Evolutionary conservation across 2,329 filamentous ascomycete genomes (phyloP).

Genomic region (Hansfordia pulvinata): DNA sequence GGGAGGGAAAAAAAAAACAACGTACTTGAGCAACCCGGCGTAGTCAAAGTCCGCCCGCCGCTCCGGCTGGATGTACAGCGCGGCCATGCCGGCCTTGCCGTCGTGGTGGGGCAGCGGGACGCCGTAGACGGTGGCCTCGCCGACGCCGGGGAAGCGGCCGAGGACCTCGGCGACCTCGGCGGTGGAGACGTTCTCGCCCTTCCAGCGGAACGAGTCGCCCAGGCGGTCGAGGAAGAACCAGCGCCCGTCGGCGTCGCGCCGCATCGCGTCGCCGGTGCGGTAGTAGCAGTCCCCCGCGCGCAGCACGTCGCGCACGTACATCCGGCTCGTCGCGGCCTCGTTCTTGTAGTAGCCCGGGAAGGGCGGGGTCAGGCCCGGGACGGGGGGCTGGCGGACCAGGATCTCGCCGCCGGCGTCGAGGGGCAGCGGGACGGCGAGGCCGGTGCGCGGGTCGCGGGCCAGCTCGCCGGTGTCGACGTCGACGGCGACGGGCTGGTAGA

Average conservation of each 20-base stretch:
- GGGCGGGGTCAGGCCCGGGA: conserved; percentile 35
- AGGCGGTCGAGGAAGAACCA: conserved; percentile 58
- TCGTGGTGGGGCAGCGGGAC: conserved; percentile 52
- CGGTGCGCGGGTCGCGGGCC: conserved; percentile 49
- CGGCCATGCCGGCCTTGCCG: conserved; percentile 52
- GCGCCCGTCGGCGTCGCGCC: conserved; percentile 45
- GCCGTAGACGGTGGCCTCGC: conserved; percentile 60
- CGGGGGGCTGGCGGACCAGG: conserved; percentile 40
- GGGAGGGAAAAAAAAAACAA: conserved; percentile 2
- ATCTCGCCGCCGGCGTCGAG: conserved; percentile 67
- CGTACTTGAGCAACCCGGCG: conserved; percentile 37
- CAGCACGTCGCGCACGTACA: conserved; percentile 51
- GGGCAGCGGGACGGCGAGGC: conserved; percentile 47
- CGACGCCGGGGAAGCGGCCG: conserved; percentile 41
- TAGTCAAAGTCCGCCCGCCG: conserved; percentile 42
- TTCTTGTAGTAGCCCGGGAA: conserved; percentile 57
- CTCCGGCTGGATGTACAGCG: conserved; percentile 42
- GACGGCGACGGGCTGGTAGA: conserved; percentile 52
- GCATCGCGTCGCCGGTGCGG: conserved; percentile 52
- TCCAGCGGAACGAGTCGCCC: conserved; percentile 66
- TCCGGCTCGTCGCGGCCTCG: conserved; percentile 54
- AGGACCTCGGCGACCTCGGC: conserved; percentile 53
- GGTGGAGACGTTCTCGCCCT: conserved; percentile 55
- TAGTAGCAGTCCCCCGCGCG: conserved; percentile 55
- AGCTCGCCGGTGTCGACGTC: conserved; percentile 57